Conservation (phyloP, 2,329 filamentous ascomycete genomes). For the Hypoxylon sp. region DNA sequence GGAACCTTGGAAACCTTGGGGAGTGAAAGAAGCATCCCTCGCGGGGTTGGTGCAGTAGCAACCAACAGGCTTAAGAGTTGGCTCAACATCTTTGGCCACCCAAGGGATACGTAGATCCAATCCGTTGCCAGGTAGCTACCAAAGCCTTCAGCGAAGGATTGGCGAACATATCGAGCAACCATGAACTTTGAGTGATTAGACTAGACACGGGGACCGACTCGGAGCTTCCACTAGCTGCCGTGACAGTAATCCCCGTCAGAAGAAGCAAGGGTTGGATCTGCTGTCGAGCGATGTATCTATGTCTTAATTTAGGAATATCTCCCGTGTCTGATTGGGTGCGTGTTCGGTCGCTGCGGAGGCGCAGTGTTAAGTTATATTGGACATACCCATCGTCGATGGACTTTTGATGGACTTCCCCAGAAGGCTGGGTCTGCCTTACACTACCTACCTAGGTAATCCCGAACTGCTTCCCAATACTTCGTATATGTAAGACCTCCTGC, state of each 20-base stretch:
- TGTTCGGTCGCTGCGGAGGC: constrained; percentile 19
- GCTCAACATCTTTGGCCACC: constrained; percentile 20
- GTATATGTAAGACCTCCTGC: constrained; percentile 4
- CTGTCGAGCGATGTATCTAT: constrained; percentile 12
- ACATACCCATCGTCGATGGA: constrained; percentile 15
- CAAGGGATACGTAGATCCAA: constrained; percentile 30
- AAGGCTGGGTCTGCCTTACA: constrained; percentile 15
- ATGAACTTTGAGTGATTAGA: constrained; percentile 10
- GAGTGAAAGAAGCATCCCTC: constrained; percentile 22
- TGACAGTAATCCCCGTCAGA: constrained; percentile 28
- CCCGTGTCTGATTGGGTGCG: constrained; percentile 28
- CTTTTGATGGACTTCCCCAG: constrained; percentile 19
- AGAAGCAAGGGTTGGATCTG: constrained; percentile 33
- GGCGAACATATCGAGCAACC: constrained; percentile 40
- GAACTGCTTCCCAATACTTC: constrained; percentile 8
- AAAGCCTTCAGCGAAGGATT: constrained; percentile 26
- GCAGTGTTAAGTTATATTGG: constrained; percentile 24
- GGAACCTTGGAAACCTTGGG: too few relatives aligned
- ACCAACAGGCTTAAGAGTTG: constrained; percentile 28
- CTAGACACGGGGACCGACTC: constrained; percentile 23
- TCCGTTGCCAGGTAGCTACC: constrained; percentile 1
- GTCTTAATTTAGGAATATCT: constrained; percentile 34
- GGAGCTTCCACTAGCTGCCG: constrained; percentile 21
- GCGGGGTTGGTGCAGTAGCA: constrained; percentile 18
- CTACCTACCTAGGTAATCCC: too few relatives aligned